Evolutionary conservation across 148 eudicot genomes (phyloP).

Genomic region (Silene uniflora): DNA sequence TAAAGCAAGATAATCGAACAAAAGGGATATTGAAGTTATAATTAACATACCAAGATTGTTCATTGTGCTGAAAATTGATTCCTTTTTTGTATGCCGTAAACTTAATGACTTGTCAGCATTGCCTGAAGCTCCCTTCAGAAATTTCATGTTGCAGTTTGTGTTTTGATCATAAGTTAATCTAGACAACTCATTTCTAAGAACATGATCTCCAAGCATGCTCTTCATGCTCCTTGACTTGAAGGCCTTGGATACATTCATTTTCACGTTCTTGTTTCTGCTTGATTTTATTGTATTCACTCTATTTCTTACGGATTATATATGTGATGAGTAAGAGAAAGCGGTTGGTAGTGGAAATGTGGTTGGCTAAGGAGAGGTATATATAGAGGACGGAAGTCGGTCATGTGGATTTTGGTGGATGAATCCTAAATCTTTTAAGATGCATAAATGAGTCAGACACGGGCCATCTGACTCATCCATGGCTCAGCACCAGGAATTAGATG

Average conservation of each 20-base stretch:
- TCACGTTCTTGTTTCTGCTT: neutral
- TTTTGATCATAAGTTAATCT: conserved; percentile 2
- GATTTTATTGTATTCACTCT: neutral
- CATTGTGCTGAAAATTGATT: conserved; percentile 12
- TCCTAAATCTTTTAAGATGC: neutral
- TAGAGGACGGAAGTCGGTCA: neutral
- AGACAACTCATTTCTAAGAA: conserved; percentile 11
- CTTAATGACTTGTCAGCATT: conserved; percentile 4
- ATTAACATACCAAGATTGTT: conserved; percentile 12
- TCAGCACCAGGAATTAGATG: conserved; percentile 2
- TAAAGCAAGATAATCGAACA: neutral
- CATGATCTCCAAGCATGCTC: conserved; percentile 25
- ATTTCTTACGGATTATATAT: neutral
- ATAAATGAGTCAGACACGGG: conserved; percentile 12
- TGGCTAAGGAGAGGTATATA: conserved; percentile 14
- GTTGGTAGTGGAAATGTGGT: neutral
- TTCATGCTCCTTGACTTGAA: conserved; percentile 26
- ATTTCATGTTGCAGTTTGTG: neutral
- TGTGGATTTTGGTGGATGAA: neutral
- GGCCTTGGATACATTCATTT: conserved; percentile 23
- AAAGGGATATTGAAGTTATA: neutral
- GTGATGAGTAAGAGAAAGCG: neutral
- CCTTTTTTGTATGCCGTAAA: neutral
- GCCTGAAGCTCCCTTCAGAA: conserved; percentile 7
- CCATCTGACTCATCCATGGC: conserved; percentile 16